Evolutionary conservation across 2,329 filamentous ascomycete genomes (phyloP), one percentile per base, ranked within the genome.

Genomic region (Salinomyces thailandicus): DNA sequence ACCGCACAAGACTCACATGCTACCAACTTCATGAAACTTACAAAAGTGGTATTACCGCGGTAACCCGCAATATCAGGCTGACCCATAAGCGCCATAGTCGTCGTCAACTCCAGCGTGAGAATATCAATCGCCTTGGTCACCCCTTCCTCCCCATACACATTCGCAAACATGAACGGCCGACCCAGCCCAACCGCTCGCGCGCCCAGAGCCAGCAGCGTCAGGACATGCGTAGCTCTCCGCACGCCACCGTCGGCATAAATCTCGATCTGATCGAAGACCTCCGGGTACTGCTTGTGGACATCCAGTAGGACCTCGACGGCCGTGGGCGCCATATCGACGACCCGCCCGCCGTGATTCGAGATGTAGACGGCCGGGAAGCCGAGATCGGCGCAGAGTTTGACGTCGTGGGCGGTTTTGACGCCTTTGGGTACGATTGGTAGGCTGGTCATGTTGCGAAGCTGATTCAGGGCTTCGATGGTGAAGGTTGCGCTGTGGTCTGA

Each of bases 141-240:
- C 5, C 36, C 36, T 13, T 18, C 18, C 19, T 7, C 8, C 15
- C 36, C 36, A 38, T 38, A 54, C 0, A 72, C 73, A 18, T 13
- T 19, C 30, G 19, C 15, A 50, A 76, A 78, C 11, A 77, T 65
- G 14, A 67, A 71, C 4, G 74, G 74, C 36, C 74, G 56, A 2
- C 72, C 73, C 6, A 79, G 62, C 9, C 76, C 57, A 2, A 77
- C 72, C 3, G 63, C 71, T 46, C 73, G 68, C 0, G 73, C 76
- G 2, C 75, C 78, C 4, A 73, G 48, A 8, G 62, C 63, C 26
- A 72, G 50, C 5, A 68, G 69, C 43, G 73, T 73, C 35, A 69
- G 58, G 18, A 69, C 59, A 51, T 73, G 69, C 3, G 56, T 61
- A 3, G 69, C 69, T 5, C 62, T 64, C 11, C 68, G 58, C 24